phyloP scores from a whole-genome alignment of 192 early-diverging fungal genomes.

The Geranomyces variabilis region DNA sequence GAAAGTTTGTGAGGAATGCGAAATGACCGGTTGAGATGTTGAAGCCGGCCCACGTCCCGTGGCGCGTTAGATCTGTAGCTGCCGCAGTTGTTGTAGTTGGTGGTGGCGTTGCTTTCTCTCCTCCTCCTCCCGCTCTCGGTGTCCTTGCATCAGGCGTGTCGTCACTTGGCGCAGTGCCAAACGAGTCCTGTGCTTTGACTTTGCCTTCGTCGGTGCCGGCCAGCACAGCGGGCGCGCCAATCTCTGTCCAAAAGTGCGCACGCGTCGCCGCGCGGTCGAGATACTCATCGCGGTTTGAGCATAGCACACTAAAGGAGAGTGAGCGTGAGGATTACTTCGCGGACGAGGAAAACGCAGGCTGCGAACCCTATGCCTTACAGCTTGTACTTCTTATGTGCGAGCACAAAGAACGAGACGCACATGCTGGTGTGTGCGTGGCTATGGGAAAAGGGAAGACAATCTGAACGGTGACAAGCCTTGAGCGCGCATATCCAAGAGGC shows the following conservation, averaged over 20 bases:
- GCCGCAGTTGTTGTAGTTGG: neutral
- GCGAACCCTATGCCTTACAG: constrained; percentile 17
- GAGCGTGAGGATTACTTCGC: neutral
- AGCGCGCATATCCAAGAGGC: too few species aligned
- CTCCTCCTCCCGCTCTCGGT: neutral
- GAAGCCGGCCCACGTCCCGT: constrained; percentile 48
- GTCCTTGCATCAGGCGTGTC: neutral
- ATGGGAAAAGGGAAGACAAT: too few species aligned
- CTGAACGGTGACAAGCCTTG: too few species aligned
- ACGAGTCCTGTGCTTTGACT: constrained; percentile 12
- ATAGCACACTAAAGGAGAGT: constrained; percentile 21
- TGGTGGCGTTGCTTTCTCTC: neutral
- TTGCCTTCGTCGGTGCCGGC: constrained; percentile 41
- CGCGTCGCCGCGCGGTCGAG: constrained; percentile 34
- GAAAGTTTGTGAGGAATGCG: constrained; percentile 47
- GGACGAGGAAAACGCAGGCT: neutral
- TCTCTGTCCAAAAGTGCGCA: constrained; percentile 40
- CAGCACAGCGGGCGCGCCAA: constrained; percentile 29
- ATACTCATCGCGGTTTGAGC: constrained; percentile 48
- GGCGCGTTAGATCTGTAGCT: neutral
- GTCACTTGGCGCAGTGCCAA: neutral
- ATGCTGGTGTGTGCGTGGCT: neutral
- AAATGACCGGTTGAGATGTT: constrained; percentile 29
- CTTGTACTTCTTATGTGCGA: constrained; percentile 29
- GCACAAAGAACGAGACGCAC: constrained; percentile 30